These are phyloP conservation scores for Vigna nakashimae DNA, from an alignment of 306 rosid genomes.

Conservation along the genomic window DNA sequence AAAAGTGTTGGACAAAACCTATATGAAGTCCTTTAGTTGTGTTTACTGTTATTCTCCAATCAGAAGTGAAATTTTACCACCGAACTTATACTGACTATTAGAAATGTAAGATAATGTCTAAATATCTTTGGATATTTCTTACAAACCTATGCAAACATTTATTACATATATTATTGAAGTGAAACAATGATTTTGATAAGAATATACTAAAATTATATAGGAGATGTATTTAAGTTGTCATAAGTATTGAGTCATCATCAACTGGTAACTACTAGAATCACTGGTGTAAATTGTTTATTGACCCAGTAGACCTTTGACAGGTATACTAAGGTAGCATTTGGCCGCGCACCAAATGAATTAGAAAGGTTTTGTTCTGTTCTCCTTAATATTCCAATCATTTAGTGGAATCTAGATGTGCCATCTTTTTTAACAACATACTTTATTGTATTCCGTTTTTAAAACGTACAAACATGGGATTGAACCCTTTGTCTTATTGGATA, in stretches of 20 bases:
- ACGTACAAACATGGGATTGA: neutral
- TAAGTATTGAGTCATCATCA: neutral
- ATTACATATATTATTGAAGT: neutral
- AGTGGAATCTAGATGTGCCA: conserved; percentile 1
- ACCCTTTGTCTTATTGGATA: neutral
- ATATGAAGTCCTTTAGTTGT: neutral
- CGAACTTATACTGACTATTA: neutral
- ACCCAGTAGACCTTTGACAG: neutral
- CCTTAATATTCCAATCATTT: neutral
- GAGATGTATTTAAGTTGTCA: neutral
- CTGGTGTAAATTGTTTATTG: neutral
- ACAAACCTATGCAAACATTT: neutral
- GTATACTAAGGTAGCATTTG: neutral
- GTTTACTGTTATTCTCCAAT: neutral
- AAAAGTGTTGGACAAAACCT: neutral
- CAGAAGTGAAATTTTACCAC: neutral
- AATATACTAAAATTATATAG: neutral
- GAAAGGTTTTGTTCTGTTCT: conserved; percentile 4
- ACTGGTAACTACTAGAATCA: no score
- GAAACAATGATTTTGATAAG: neutral
- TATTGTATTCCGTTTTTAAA: neutral
- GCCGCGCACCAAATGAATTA: neutral
- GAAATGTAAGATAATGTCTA: no score
- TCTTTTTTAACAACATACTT: neutral
- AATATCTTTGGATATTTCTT: neutral